Conservation (phyloP, 345 rosid genomes). For the Nasturtium officinale region DNA sequence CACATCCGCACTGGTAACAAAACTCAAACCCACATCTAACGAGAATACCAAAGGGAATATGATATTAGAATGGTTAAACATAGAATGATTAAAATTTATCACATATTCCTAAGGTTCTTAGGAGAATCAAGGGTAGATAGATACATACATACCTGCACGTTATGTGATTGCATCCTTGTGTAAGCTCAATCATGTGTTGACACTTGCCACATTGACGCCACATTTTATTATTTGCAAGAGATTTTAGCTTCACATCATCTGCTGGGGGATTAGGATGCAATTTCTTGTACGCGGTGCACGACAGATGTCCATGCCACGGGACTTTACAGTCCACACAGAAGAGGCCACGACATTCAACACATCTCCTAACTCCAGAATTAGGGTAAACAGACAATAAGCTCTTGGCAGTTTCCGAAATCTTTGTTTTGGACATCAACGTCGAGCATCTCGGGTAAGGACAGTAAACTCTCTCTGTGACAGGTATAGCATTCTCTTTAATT, state of each 20-base stretch:
- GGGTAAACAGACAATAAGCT: slow-evolving; percentile 36
- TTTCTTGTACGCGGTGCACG: slow-evolving; percentile 51
- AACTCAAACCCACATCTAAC: slow-evolving; percentile 59
- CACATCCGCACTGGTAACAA: slow-evolving; percentile 62
- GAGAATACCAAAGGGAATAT: slow-evolving; percentile 15
- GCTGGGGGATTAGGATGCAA: slow-evolving; percentile 49
- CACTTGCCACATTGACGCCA: slow-evolving; percentile 66
- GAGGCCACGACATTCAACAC: slow-evolving; percentile 57
- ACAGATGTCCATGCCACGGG: slow-evolving; percentile 66
- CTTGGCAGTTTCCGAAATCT: slow-evolving; percentile 49
- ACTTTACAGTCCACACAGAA: slow-evolving; percentile 83
- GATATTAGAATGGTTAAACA: slow-evolving; percentile 1
- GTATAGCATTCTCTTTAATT: slow-evolving; percentile 66
- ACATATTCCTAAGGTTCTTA: neutral
- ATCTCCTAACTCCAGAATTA: slow-evolving; percentile 56
- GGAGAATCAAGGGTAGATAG: slow-evolving; percentile 2
- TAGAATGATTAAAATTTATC: neutral
- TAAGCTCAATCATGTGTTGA: slow-evolving; percentile 57
- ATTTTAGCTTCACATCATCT: slow-evolving; percentile 53
- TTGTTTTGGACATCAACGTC: slow-evolving; percentile 66
- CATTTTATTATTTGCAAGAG: slow-evolving; percentile 48
- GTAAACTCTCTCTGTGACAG: slow-evolving; percentile 66
- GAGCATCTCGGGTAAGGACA: slow-evolving; percentile 83
- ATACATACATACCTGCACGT: slow-evolving; percentile 62
- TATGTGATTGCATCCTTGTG: slow-evolving; percentile 62